Conservation (phyloP, 345 rosid species). For the Eucalyptus albens region DNA sequence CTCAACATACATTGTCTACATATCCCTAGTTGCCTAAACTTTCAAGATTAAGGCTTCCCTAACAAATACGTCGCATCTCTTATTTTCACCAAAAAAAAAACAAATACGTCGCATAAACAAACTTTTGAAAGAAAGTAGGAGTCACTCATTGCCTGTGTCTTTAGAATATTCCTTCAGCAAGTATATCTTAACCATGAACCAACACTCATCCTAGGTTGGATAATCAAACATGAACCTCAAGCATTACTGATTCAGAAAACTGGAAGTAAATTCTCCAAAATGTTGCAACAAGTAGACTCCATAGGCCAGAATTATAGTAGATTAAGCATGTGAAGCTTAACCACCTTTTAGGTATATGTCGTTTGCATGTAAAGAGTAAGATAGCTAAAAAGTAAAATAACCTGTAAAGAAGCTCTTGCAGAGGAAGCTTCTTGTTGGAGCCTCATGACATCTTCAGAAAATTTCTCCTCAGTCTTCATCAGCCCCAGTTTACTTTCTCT, state of each 20-base stretch:
- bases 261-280: neutral
- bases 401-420: slow-evolving; percentile 59
- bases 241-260: neutral
- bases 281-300: neutral
- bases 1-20: no score
- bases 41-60: no score
- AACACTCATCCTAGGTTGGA: neutral
- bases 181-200: no score
- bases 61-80: no score
- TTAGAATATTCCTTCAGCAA: no score
- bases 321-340: neutral
- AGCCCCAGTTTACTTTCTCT: slow-evolving; percentile 53
- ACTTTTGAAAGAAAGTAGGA: no score
- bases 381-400: slow-evolving; percentile 4
- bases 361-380: neutral
- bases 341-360: neutral
- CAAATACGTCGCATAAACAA: no score
- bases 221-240: neutral
- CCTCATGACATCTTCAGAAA: slow-evolving; percentile 56
- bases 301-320: neutral
- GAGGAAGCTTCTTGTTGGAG: slow-evolving; percentile 59
- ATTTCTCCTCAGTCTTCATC: slow-evolving; percentile 54
- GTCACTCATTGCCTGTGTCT: no score
- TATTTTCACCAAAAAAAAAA: no score
- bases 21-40: no score